These are phyloP conservation scores for Basipetospora chlamydospora DNA, from an alignment of 2,329 filamentous ascomycete species.

Conservation along the genomic window DNA sequence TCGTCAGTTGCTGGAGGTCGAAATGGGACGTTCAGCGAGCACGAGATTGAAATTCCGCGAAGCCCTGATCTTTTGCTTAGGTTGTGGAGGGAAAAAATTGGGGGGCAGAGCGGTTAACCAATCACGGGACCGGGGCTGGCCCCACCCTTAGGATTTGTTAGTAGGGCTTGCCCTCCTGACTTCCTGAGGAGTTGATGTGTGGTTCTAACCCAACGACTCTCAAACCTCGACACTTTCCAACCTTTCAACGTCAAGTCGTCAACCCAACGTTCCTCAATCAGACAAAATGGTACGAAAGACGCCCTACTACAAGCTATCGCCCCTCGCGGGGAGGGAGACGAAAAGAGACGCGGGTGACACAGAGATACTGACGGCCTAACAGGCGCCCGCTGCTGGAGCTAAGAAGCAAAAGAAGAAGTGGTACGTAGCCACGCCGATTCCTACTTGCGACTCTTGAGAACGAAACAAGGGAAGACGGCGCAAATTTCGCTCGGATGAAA, in stretches of 20 bases:
- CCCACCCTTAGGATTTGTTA: conserved; percentile 18
- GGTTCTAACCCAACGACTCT: neutral
- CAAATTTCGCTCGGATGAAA: no score
- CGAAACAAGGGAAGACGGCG: neutral
- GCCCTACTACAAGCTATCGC: neutral
- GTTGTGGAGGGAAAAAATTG: conserved; percentile 18
- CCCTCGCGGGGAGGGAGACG: no score
- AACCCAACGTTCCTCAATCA: conserved; percentile 20
- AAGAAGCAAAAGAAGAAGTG: conserved; percentile 40
- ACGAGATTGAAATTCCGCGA: neutral
- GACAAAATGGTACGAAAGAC: conserved; percentile 30
- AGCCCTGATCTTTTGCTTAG: conserved; percentile 6
- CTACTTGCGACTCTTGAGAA: neutral
- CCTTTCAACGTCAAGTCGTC: conserved; percentile 15
- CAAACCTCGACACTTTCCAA: conserved; percentile 9
- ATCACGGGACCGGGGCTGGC: conserved; percentile 19
- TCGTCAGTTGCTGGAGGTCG: conserved; percentile 1
- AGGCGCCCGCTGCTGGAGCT: conserved; percentile 31
- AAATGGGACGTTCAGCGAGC: conserved; percentile 2
- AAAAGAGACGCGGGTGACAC: neutral
- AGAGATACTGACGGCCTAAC: conserved; percentile 11
- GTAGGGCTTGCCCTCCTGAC: conserved; percentile 25
- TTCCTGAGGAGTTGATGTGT: conserved; percentile 4
- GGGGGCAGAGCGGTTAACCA: conserved; percentile 20
- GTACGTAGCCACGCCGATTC: conserved; percentile 11